Base-by-base conservation (phyloP, 2,329 filamentous ascomycete species). In the Coniella lustricola region DNA sequence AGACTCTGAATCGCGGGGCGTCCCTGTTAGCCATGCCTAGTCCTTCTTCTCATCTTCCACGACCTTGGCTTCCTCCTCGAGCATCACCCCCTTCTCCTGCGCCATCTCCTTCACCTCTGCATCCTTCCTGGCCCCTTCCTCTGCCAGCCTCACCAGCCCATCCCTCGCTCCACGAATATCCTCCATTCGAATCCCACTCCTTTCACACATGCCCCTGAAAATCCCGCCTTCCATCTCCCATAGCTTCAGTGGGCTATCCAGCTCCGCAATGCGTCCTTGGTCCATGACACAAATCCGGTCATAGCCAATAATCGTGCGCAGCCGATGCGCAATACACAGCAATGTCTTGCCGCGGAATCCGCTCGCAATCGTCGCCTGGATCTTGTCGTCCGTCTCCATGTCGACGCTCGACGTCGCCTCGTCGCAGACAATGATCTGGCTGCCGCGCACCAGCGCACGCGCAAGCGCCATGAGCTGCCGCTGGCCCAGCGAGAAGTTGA, bases 241-340 rank as follows among this genome's bases (percentile, higher is more conserved):
- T 52, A 98, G 70, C 37, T 71, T 74, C 36, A 85, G 61, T 2
- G 93, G 93, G 13, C 78, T 76, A 60, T 87, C 93, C 54, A 97
- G 73, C 75, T 97, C 90, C 0, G 87, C 88, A 60, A 98, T 96
- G 14, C 70, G 69, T 0, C 93, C 93, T 38, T 83, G 76, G 59
- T 97, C 91, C 90, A 98, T 95, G 57, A 98, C 93, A 60, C 90
- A 91, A 62, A 98, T 95, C 40, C 91, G 82, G 66, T 98, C 91
- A 66, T 97, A 97, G 22, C 84, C 82, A 54, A 97, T 85, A 54
- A 98, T 95, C 1, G 93, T 97, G 61, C 88, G 85, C 59, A 97
- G 72, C 4, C 91, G 78, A 67, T 97, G 91, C 5, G 91, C 91
- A 63, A 97, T 96, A 67, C 90, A 95, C 18, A 97, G 72, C 40